Percentiles rank a stretch among this genome's conserved stretches.
These are phyloP conservation scores for Suillus cothurnatus DNA, from an alignment of 768 basidiomycete genomes.

Conservation along the genomic window DNA sequence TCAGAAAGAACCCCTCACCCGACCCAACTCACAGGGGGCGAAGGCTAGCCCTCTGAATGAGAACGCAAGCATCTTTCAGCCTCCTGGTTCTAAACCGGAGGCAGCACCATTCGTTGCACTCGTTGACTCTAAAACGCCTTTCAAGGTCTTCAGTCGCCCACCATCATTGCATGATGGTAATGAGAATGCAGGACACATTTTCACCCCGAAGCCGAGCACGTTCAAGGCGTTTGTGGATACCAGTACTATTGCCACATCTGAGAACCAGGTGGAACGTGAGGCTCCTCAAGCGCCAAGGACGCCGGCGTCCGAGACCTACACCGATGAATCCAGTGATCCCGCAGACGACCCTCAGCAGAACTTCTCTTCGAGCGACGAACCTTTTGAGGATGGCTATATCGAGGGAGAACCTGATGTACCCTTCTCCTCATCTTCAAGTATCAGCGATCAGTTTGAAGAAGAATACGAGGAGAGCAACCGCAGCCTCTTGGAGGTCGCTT, in stretches of 20 bases:
- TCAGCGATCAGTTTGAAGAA: conserved; percentile 22
- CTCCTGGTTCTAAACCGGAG: conserved; percentile 15
- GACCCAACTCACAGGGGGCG: conserved; percentile 23
- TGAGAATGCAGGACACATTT: conserved; percentile 39
- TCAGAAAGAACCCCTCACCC: conserved; percentile 36
- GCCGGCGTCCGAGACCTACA: conserved; percentile 23
- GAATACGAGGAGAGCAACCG: conserved; percentile 32
- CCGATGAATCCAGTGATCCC: conserved; percentile 36
- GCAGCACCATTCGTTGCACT: conserved; percentile 45
- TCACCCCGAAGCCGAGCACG: conserved; percentile 47
- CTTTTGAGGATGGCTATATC: conserved; percentile 31
- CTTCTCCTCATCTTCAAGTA: conserved; percentile 27
- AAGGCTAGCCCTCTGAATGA: conserved; percentile 22
- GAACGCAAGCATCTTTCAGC: conserved; percentile 12
- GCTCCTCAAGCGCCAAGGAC: conserved; percentile 20
- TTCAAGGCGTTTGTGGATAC: conserved; percentile 43
- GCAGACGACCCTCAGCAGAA: conserved; percentile 22
- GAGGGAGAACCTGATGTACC: conserved; percentile 30
- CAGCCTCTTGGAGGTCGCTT: conserved; percentile 73
- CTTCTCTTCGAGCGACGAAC: conserved; percentile 37
- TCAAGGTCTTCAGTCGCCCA: conserved; percentile 75
- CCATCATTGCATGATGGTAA: conserved; percentile 43
- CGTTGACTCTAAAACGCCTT: conserved; percentile 41
- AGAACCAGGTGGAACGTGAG: conserved; percentile 13
- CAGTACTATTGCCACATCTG: conserved; percentile 16